Evolutionary conservation across 306 rosid genomes (phyloP).

Genomic region (Morella rubra): DNA sequence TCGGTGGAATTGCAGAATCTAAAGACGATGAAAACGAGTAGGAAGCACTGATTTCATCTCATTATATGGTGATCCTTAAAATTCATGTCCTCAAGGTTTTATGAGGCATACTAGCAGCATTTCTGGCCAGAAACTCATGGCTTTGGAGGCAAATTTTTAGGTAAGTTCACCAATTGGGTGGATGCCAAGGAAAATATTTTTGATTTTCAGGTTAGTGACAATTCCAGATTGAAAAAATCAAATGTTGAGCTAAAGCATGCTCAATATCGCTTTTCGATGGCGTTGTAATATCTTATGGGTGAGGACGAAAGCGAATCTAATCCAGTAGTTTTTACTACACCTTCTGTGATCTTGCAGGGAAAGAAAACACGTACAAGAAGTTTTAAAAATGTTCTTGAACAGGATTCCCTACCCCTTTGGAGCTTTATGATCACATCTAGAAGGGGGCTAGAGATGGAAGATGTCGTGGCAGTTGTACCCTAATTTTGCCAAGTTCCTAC

Average conservation of each 20-base stretch:
- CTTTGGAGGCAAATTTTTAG: slow-evolving; percentile 20
- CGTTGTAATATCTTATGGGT: background rate
- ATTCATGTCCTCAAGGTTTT: too few species aligned
- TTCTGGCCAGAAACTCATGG: slow-evolving; percentile 18
- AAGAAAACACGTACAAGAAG: slow-evolving; percentile 39
- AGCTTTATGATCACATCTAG: slow-evolving; percentile 69
- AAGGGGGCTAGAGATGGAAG: slow-evolving; percentile 81
- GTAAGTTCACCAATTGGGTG: slow-evolving; percentile 21
- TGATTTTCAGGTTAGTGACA: too few species aligned
- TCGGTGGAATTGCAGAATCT: too few species aligned
- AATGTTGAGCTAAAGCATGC: too few species aligned
- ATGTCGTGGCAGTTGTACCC: slow-evolving; percentile 60
- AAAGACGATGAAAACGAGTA: too few species aligned
- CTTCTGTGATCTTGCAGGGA: slow-evolving; percentile 34
- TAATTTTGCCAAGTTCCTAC: slow-evolving; percentile 50
- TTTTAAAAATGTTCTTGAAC: slow-evolving; percentile 31
- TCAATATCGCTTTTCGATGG: too few species aligned
- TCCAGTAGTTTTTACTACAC: slow-evolving; percentile 34
- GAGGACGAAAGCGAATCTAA: slow-evolving; percentile 41
- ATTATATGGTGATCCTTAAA: too few species aligned
- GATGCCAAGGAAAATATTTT: background rate
- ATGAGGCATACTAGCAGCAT: background rate
- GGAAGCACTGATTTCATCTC: too few species aligned
- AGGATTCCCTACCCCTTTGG: slow-evolving; percentile 50
- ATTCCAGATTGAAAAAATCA: too few species aligned